Percentiles rank a stretch among this genome's conserved stretches.
phyloP scores from a whole-genome alignment of 352 stramenopile species.

The Phytophthora hybrid region DNA sequence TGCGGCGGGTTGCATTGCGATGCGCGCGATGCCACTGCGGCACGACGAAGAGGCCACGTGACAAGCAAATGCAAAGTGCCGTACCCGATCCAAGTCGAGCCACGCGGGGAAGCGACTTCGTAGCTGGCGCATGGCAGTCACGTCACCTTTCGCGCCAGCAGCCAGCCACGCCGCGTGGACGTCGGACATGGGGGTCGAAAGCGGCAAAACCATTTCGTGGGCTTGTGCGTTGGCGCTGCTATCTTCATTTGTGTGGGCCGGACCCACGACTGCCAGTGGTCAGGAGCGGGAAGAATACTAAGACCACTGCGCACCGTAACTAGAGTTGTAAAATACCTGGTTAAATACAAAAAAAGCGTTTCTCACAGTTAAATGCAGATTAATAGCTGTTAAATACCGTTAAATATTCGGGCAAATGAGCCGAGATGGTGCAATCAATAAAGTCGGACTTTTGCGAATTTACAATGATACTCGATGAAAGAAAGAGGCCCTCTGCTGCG shows the following conservation, averaged over 20 bases:
- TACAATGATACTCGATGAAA: too few relatives aligned
- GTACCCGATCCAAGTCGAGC: slow-evolving; percentile 32
- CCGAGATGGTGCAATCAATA: too few relatives aligned
- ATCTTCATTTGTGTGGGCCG: not conserved
- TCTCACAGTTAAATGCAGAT: too few relatives aligned
- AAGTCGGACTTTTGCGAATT: too few relatives aligned
- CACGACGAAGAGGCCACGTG: not conserved
- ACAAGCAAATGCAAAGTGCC: not conserved
- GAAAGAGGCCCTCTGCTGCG: too few relatives aligned
- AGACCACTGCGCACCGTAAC: too few relatives aligned
- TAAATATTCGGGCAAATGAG: too few relatives aligned
- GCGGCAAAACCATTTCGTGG: not conserved
- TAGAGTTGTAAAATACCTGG: too few relatives aligned
- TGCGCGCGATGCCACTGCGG: not conserved
- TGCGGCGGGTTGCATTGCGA: not conserved
- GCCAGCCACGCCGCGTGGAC: slow-evolving; percentile 29
- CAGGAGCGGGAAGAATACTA: not conserved
- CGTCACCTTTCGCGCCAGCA: slow-evolving; percentile 21
- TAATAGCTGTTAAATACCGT: too few relatives aligned
- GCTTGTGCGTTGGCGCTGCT: not conserved
- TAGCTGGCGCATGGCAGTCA: slow-evolving; percentile 17
- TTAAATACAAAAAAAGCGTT: too few relatives aligned
- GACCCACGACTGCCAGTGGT: not conserved
- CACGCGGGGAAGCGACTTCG: slow-evolving; percentile 21
- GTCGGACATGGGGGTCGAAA: not conserved